These are phyloP conservation scores for Pseudonitzschia pungens DNA, from an alignment of 108 stramenopile species.

Conservation along the genomic window DNA sequence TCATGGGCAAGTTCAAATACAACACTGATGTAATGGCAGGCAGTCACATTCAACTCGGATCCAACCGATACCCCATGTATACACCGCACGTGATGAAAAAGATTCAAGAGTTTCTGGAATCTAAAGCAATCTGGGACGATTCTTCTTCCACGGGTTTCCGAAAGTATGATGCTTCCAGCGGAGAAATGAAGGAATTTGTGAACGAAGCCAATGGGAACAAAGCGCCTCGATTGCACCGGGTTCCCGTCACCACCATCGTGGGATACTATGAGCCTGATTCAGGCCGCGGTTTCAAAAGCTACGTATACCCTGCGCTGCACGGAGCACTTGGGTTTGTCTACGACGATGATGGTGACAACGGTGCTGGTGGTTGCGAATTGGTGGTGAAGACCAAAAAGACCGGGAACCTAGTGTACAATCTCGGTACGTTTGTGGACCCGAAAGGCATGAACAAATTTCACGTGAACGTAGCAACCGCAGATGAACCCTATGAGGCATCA, in stretches of 20 bases:
- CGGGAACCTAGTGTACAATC: not conserved
- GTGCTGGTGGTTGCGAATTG: conserved; percentile 2
- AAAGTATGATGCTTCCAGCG: not conserved
- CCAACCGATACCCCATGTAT: not conserved
- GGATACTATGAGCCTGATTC: conserved; percentile 8
- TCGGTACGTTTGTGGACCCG: not conserved
- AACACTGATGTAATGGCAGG: not conserved
- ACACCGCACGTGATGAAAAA: not conserved
- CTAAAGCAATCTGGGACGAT: not conserved
- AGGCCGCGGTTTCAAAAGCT: not conserved
- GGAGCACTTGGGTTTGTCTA: conserved; percentile 5
- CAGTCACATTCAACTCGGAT: not conserved
- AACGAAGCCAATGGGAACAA: not conserved
- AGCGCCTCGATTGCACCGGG: conserved; percentile 5
- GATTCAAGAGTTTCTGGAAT: conserved; percentile 2
- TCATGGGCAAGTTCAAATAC: not conserved
- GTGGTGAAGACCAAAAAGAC: not conserved
- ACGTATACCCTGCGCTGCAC: conserved; percentile 1
- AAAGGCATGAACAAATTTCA: conserved; percentile 11
- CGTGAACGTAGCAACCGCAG: not conserved
- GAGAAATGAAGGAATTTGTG: conserved; percentile 1
- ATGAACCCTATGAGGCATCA: not conserved
- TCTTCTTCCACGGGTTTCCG: conserved; percentile 2
- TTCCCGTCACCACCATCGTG: conserved; percentile 4
- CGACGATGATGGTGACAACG: not conserved